Percentiles rank a stretch among this genome's conserved stretches.
phyloP scores from a whole-genome alignment of 2,329 filamentous ascomycete species.

The Coniochaeta sp. region DNA sequence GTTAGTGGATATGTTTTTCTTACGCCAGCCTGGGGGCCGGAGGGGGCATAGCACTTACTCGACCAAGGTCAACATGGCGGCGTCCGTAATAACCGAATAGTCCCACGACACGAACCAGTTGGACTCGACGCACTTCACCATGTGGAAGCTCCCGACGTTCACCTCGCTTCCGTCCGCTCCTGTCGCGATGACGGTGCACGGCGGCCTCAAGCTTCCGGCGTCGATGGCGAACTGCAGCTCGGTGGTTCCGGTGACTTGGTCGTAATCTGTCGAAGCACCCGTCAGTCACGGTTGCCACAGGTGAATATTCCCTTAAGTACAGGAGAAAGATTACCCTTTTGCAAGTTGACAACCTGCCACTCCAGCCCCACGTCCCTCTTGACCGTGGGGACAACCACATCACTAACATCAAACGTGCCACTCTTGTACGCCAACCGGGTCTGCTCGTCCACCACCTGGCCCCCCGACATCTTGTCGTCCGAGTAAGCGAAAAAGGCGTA shows the following conservation, averaged over 20 bases:
- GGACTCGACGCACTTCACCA: not conserved
- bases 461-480: not conserved
- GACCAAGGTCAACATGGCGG: not conserved
- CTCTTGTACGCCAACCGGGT: not conserved
- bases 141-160: not conserved
- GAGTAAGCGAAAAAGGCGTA: slow-evolving; percentile 1
- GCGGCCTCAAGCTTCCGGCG: not conserved
- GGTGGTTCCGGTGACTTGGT: not conserved
- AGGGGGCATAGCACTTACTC: no score
- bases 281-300: no score
- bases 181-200: not conserved
- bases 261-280: not conserved
- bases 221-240: not conserved
- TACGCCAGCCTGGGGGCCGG: no score
- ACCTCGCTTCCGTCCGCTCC: not conserved
- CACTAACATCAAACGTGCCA: not conserved
- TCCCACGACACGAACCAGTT: slow-evolving; percentile 1
- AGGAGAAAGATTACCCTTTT: not conserved
- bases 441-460: not conserved
- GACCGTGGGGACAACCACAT: not conserved
- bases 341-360: not conserved
- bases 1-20: no score
- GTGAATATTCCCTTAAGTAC: no score
- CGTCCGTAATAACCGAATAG: not conserved
- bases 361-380: not conserved